Conservation (phyloP, 2,329 filamentous ascomycete species). For the Pseudohalonectria lignicola region DNA sequence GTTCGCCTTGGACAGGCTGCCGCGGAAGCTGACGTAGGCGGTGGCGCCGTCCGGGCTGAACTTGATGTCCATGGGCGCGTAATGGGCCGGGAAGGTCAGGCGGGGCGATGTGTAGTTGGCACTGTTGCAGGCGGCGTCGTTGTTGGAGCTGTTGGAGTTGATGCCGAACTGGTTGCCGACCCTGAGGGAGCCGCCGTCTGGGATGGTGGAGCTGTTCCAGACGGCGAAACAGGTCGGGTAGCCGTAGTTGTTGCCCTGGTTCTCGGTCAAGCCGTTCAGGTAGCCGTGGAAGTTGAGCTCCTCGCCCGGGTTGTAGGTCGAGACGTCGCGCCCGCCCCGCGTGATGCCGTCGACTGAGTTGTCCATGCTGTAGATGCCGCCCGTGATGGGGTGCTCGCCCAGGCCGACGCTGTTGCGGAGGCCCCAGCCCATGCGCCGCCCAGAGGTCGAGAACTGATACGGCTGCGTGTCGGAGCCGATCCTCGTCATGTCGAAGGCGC, state of each 20-base stretch:
- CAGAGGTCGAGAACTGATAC: slow-evolving; percentile 36
- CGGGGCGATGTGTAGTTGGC: slow-evolving; percentile 31
- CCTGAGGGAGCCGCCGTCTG: slow-evolving; percentile 20
- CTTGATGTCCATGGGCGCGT: slow-evolving; percentile 58
- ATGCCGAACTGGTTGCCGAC: slow-evolving; percentile 39
- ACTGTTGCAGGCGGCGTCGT: slow-evolving; percentile 21
- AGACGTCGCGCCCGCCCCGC: slow-evolving; percentile 47
- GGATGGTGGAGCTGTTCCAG: slow-evolving; percentile 30
- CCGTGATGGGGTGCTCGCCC: slow-evolving; percentile 45
- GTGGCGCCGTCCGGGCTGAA: slow-evolving; percentile 48
- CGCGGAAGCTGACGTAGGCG: slow-evolving; percentile 59
- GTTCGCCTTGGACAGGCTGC: slow-evolving; percentile 40
- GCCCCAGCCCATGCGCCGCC: slow-evolving; percentile 51
- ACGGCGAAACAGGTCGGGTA: slow-evolving; percentile 58
- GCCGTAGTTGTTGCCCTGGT: slow-evolving; percentile 39
- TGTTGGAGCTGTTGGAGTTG: slow-evolving; percentile 19
- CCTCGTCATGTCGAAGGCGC: slow-evolving; percentile 27
- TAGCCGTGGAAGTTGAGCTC: slow-evolving; percentile 64
- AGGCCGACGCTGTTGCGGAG: slow-evolving; percentile 57
- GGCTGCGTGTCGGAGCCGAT: slow-evolving; percentile 15
- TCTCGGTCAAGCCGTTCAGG: slow-evolving; percentile 24
- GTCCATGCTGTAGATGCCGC: slow-evolving; percentile 51
- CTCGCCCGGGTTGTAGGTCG: slow-evolving; percentile 59
- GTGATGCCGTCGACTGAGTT: slow-evolving; percentile 57
- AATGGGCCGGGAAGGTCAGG: slow-evolving; percentile 50